These are phyloP conservation scores for Thraustochytrium aureum DNA, from an alignment of 352 stramenopile species.

Conservation along the genomic window DNA sequence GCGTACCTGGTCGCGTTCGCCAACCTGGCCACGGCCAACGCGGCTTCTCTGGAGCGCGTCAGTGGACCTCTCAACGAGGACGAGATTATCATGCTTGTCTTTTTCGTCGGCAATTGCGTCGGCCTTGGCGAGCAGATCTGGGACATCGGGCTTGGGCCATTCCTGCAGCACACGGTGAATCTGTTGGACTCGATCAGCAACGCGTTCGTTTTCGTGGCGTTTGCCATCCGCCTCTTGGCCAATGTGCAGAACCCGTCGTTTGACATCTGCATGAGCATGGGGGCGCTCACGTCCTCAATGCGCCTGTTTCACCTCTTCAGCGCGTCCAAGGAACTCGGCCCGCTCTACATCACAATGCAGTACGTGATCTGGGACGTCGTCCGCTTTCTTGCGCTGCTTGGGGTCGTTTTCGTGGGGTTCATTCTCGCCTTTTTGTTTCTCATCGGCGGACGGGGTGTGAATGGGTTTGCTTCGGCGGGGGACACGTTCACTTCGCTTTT, in stretches of 20 bases:
- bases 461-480: slow-evolving; percentile 6
- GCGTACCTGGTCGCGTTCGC: slow-evolving; percentile 19
- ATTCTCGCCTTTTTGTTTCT: slow-evolving; percentile 45
- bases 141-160: slow-evolving; percentile 23
- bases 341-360: slow-evolving; percentile 52
- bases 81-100: slow-evolving; percentile 33
- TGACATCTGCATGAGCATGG: slow-evolving; percentile 37
- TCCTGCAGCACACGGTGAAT: slow-evolving; percentile 46
- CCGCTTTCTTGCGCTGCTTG: slow-evolving; percentile 38
- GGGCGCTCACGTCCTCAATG: slow-evolving; percentile 14
- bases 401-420: slow-evolving; percentile 34
- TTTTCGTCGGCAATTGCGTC: slow-evolving; percentile 36
- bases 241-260: neutral
- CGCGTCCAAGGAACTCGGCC: slow-evolving; percentile 42
- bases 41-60: neutral
- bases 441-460: neutral
- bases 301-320: slow-evolving; percentile 50
- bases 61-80: neutral
- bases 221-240: neutral
- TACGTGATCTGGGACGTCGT: slow-evolving; percentile 53
- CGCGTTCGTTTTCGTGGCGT: neutral
- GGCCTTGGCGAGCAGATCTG: slow-evolving; percentile 38
- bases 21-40: slow-evolving; percentile 10
- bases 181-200: neutral
- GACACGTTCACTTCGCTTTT: slow-evolving; percentile 42